These are phyloP conservation scores for Rhamnella rubrinervis DNA, from an alignment of 331 rosid genomes.

Conservation along the genomic window DNA sequence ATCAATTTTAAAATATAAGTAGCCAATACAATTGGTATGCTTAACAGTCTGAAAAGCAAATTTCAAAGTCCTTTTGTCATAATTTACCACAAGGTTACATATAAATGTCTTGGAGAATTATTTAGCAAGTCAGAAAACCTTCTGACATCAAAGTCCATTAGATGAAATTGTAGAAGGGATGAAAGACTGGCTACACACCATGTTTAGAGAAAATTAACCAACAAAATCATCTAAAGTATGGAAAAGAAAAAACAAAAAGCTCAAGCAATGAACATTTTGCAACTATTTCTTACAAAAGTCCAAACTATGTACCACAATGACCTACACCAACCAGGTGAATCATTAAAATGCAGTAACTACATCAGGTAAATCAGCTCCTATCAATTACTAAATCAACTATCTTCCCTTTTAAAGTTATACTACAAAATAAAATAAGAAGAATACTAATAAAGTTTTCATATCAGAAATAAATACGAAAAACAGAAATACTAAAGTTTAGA, in stretches of 20 bases:
- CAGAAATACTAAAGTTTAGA: too few species aligned
- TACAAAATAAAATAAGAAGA: background rate
- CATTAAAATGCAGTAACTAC: background rate
- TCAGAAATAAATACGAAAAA: too few species aligned
- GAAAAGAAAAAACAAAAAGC: background rate
- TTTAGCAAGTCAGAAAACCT: too few species aligned
- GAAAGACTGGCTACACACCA: background rate
- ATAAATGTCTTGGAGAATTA: too few species aligned
- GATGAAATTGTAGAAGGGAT: background rate
- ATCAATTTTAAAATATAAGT: conserved; percentile 25
- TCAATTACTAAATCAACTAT: background rate
- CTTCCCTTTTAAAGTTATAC: background rate
- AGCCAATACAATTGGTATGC: conserved; percentile 6
- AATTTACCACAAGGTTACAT: too few species aligned
- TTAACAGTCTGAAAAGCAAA: too few species aligned
- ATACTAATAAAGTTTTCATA: background rate
- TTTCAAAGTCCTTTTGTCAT: too few species aligned
- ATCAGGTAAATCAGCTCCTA: background rate
- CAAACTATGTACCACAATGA: background rate
- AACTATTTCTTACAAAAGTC: too few species aligned
- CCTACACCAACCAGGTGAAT: background rate
- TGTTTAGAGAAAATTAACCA: too few species aligned
- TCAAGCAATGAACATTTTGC: background rate
- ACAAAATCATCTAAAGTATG: background rate
- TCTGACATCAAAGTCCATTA: too few species aligned